Base-by-base conservation (phyloP, 495 filamentous ascomycete species). In the Lichina pygmaea region DNA sequence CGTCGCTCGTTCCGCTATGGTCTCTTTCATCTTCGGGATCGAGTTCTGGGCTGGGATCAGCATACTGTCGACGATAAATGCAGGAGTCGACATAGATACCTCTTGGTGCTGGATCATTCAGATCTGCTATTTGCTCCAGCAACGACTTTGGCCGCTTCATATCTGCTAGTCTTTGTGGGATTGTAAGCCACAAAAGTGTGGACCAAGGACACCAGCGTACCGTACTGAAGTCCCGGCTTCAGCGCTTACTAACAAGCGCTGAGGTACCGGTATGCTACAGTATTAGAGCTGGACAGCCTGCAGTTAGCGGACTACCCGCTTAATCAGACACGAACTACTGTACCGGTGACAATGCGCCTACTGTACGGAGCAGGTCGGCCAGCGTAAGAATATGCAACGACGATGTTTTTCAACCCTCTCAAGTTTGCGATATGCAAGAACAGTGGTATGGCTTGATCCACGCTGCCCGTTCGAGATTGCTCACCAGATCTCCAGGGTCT, bases 361-460 rank as follows among this genome's bases (percentile, higher is more conserved):
- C n/a, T n/a, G n/a, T n/a, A n/a, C n/a, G n/a, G n/a, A n/a, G n/a
- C 2, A 24, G 24, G 24, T 24, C 24, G 24, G 4, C 24, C 24
- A 24, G 24, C 24, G 24, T 24, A 43, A 16, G 44, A 45, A 46
- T 42, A 74, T 77, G 71, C 69, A 59, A 51, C 61, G 57, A 48
- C 66, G 67, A 48, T 58, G 76, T 37, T 75, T 92, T 49, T 81
- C 81, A 9, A 74, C 75, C 0, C 52, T 73, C 24, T 59, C 70
- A 42, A 49, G 41, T 47, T 7, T 85, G 7, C 65, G 62, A n/a
- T 86, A 95, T 79, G 86, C 93, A 44, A 94, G 93, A 54, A 86
- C 86, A 1, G 58, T 93, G 57, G 86, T 92, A 58, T 53, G 34
- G 17, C 46, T 41, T 40, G 39, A 39, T 16, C 15, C 38, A 32